Base-by-base conservation (phyloP, 1,284 basidiomycete species). In the Rhodotorula sp. region DNA sequence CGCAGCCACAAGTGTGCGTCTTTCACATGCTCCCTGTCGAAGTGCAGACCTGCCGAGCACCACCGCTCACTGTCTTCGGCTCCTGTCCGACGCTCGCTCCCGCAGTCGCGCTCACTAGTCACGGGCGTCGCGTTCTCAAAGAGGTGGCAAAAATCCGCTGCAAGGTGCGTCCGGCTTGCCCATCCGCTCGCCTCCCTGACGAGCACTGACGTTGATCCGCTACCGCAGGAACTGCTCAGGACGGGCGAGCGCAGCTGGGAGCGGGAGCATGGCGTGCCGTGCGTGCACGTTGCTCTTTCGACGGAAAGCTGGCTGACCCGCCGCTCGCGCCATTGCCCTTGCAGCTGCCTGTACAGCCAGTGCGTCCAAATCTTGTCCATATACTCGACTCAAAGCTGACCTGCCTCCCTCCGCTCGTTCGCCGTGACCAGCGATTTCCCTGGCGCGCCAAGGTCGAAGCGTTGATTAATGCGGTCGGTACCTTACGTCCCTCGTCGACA, bases 271-370 rank as follows among this genome's bases (percentile, higher is more conserved):
- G 56, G 56, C 13, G 27, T 32, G 0, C 36, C 12, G 56, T 57
- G 36, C 56, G 56, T 57, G 1, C n/a, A 7, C 54, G 8, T 19
- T 25, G 7, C 21, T 21, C 22, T 22, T 9, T 12, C 17, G 21
- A 36, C 22, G 34, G 34, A 32, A 37, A 22, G 25, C 1, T 56
- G 10, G 39, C 21, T 37, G 36, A 15, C 36, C 17, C 27, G 27
- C 51, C 22, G 10, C 17, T 19, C 46, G 12, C 19, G 5, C 54
- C 27, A 5, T 32, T 3, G 51, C 32, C 29, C 15, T 7, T 32
- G 10, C 37, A 57, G 56, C 15, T 57, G 56, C 56, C 13, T 57
- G 37, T 57, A 39, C 36, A 37, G 19, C 56, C 56, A 57, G 56
- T 57, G 27, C 25, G 27, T 27, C n/a, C n/a, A n/a, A n/a, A n/a